Conservation (phyloP, 192 early-diverging fungal genomes). For the Cladochytrium replicatum region DNA sequence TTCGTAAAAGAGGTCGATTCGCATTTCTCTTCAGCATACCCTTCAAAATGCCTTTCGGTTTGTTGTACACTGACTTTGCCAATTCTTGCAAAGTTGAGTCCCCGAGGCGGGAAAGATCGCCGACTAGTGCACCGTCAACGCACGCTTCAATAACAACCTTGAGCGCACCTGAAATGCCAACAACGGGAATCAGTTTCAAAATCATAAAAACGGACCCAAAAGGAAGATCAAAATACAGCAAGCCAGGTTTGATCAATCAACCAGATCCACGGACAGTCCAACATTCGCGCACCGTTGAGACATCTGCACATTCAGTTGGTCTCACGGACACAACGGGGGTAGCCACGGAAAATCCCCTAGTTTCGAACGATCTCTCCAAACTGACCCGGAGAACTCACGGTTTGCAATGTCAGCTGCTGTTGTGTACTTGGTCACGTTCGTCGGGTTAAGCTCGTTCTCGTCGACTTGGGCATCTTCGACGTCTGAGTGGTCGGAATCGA, state of each 20-base stretch:
- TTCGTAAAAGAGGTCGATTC: slow-evolving; percentile 1
- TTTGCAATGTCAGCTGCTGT: slow-evolving; percentile 40
- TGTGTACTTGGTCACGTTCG: slow-evolving; percentile 43
- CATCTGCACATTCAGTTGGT: no score
- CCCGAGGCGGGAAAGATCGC: slow-evolving; percentile 82
- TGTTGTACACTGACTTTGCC: slow-evolving; percentile 70
- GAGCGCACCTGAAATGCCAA: slow-evolving; percentile 47
- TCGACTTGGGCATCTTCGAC: slow-evolving; percentile 13
- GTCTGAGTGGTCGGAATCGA: no score
- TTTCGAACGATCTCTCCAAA: no score
- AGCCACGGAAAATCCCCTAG: no score
- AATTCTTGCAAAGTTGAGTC: slow-evolving; percentile 73
- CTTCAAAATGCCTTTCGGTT: slow-evolving; percentile 64
- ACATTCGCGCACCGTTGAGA: no score
- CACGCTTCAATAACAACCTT: slow-evolving; percentile 54
- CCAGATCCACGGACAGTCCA: no score
- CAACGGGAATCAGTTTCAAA: neutral
- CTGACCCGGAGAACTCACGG: no score
- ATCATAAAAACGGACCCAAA: neutral
- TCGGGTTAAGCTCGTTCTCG: slow-evolving; percentile 32
- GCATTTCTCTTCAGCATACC: slow-evolving; percentile 27
- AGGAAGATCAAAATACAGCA: no score
- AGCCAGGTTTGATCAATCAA: no score
- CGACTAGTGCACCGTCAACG: slow-evolving; percentile 70
- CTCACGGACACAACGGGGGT: no score